A percentile compares a stretch with the other conserved stretches of the same genome.
These are phyloP conservation scores for Capsicum rhomboideum DNA, from an alignment of 257 asterid species.

Conservation along the genomic window DNA sequence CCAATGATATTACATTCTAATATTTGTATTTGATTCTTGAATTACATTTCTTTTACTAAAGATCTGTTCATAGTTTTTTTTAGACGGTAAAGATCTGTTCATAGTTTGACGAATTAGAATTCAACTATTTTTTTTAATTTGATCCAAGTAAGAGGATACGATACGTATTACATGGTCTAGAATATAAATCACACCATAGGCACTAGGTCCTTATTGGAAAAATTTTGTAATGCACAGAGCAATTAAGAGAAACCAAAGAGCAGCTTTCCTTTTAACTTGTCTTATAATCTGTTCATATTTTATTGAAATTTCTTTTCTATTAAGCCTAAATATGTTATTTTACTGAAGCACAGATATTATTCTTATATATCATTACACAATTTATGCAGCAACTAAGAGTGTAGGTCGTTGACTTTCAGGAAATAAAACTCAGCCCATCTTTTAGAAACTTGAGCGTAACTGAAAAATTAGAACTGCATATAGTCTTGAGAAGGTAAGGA, in stretches of 20 bases:
- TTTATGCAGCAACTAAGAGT: not conserved
- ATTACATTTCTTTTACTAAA: too few species aligned
- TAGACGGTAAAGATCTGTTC: too few species aligned
- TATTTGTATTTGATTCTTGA: too few species aligned
- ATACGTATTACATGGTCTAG: not conserved
- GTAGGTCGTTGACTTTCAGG: not conserved
- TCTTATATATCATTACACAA: not conserved
- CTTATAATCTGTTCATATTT: not conserved
- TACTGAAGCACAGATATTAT: not conserved
- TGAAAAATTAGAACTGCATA: not conserved
- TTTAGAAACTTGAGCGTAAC: not conserved
- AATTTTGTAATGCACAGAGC: not conserved
- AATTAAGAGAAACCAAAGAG: not conserved
- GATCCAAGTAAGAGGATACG: not conserved
- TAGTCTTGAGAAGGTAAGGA: not conserved
- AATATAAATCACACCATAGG: not conserved
- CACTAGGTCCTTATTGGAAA: not conserved
- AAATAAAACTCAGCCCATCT: not conserved
- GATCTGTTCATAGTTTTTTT: too few species aligned
- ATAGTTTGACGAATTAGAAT: too few species aligned
- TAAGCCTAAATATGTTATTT: not conserved
- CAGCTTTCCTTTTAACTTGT: not conserved
- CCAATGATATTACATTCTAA: too few species aligned
- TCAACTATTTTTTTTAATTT: too few species aligned
- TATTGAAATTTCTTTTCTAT: not conserved